Evolutionary conservation across 2,329 filamentous ascomycete genomes (phyloP).

Genomic region (Cryphonectria carpinicola): DNA sequence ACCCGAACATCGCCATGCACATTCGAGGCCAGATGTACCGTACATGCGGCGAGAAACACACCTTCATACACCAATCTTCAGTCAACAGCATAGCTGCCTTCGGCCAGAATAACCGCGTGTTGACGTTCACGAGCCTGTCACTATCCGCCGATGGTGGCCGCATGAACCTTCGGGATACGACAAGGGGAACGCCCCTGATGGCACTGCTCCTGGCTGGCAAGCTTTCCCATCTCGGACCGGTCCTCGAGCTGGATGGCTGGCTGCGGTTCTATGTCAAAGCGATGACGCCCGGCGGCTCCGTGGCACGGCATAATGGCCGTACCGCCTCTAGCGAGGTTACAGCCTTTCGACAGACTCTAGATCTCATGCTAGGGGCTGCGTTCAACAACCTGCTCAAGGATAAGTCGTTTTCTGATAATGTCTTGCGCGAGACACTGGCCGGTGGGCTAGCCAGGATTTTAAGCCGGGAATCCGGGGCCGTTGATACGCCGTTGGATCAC

Average conservation of each 20-base stretch:
- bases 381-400: constrained; percentile 14
- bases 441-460: constrained; percentile 2
- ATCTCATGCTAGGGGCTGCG: constrained; percentile 15
- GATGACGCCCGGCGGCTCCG: background rate
- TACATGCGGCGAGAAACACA: constrained; percentile 1
- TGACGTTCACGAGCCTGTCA: constrained; percentile 14
- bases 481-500: no score
- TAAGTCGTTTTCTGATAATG: background rate
- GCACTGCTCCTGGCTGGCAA: constrained; percentile 15
- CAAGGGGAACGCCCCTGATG: constrained; percentile 8
- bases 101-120: background rate
- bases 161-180: constrained; percentile 15
- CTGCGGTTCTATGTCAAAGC: constrained; percentile 17
- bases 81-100: background rate
- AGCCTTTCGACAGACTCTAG: constrained; percentile 7
- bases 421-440: background rate
- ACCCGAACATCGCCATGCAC: constrained; percentile 46
- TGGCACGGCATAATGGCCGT: background rate
- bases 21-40: background rate
- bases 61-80: constrained; percentile 12
- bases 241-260: constrained; percentile 18
- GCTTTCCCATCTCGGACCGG: background rate
- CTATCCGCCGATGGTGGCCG: background rate
- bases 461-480: background rate
- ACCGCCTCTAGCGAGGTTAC: background rate